Base-by-base conservation (phyloP, 148 eudicot genomes). In the Chenopodium quinoa region DNA sequence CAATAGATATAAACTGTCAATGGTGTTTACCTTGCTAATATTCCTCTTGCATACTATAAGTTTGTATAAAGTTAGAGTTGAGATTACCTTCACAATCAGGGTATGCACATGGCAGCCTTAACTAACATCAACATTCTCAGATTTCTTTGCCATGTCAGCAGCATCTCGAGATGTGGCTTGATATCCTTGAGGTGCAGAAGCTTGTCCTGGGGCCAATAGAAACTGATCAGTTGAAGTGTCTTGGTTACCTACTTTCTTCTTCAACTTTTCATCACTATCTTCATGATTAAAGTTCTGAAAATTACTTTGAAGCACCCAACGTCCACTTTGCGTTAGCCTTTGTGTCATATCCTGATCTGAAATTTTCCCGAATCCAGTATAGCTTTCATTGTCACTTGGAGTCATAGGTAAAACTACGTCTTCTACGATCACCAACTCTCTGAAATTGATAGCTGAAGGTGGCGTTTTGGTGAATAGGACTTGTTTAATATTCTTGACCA, bases 361-460 rank as follows among this genome's bases (percentile, higher is more conserved):
- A 50, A 64, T 78, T 32, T 73, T 83, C 79, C 75, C 71, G 34
- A 46, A 78, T 23, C 82, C 82, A 2, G 50, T 8, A 50, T n/a
- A 75, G 52, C 82, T 83, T 5, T 75, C 76, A 47, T 70, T 72
- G 72, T 65, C 85, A 58, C 82, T 83, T 20, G 85, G 83, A 48
- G 82, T 37, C 19, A 82, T 84, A 64, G 86, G 81, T 29, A 73
- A n/a, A 19, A 27, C 7, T 37, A 78, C 86, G 78, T 92, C 97
- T 70, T 90, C 93, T 13, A 90, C 91, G 9, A 80, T 80, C 77
- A 85, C 87, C 87, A 82, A 58, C 78, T 85, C 87, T 82, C 87
- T 82, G 40, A 89, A 89, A 75, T 90, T 83, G 79, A 87, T 73
- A 20, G 74, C 79, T 46, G 92, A 81, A 48, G 86, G 79, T 19